These are phyloP conservation scores for Primulina huaijiensis DNA, from an alignment of 257 asterid genomes.

Conservation along the genomic window DNA sequence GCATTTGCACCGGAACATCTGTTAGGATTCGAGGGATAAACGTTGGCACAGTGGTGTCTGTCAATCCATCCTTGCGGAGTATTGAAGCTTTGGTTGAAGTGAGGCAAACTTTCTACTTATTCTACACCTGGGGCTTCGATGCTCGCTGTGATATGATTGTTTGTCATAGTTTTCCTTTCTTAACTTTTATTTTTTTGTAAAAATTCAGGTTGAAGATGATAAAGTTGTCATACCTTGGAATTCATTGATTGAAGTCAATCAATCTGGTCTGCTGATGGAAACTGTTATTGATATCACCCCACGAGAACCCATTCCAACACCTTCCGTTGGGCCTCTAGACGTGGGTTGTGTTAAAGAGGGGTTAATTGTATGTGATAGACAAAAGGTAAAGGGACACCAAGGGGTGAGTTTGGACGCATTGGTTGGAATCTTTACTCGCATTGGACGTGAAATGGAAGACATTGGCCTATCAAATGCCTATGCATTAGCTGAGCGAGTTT, in stretches of 20 bases:
- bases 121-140: slow-evolving; percentile 19
- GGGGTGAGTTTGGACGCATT: slow-evolving; percentile 97
- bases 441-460: slow-evolving; percentile 89
- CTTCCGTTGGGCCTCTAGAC: slow-evolving; percentile 84
- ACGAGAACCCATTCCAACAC: slow-evolving; percentile 72
- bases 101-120: slow-evolving; percentile 24
- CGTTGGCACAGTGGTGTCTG: slow-evolving; percentile 86
- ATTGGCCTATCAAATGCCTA: slow-evolving; percentile 75
- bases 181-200: slow-evolving; percentile 21
- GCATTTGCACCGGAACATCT: slow-evolving; percentile 89
- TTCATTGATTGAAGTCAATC: slow-evolving; percentile 95
- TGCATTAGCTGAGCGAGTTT: slow-evolving; percentile 70
- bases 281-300: slow-evolving; percentile 95
- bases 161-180: slow-evolving; percentile 11
- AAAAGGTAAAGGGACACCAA: slow-evolving; percentile 76
- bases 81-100: slow-evolving; percentile 94
- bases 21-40: slow-evolving; percentile 92
- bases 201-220: slow-evolving; percentile 78
- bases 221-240: slow-evolving; percentile 77
- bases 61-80: slow-evolving; percentile 75
- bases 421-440: slow-evolving; percentile 95
- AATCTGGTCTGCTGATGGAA: slow-evolving; percentile 99
- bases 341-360: slow-evolving; percentile 76
- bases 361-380: slow-evolving; percentile 80
- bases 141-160: slow-evolving; percentile 11